Evolutionary conservation across 2,329 filamentous ascomycete species (phyloP).

Genomic region (Proliferodiscus dingleyae): DNA sequence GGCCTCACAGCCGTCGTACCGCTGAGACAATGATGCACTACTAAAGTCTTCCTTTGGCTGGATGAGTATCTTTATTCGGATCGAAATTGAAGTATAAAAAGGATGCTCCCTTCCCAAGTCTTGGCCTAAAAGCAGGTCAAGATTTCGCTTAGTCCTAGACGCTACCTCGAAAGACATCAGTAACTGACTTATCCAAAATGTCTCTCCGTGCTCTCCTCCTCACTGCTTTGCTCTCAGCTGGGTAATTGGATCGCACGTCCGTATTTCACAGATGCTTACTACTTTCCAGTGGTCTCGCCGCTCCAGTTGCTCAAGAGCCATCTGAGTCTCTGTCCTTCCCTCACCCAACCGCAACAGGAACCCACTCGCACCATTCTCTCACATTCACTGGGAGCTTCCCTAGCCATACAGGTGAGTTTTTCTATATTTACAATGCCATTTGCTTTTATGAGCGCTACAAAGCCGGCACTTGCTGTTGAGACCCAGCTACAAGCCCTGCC

Average conservation of each 20-base stretch:
- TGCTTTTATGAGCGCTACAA: too few relatives aligned
- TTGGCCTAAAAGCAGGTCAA: background rate
- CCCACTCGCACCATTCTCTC: background rate
- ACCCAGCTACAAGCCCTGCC: too few relatives aligned
- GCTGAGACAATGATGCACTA: background rate
- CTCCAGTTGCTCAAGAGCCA: constrained; percentile 1
- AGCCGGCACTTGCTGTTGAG: too few relatives aligned
- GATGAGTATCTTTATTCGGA: background rate
- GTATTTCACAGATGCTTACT: background rate
- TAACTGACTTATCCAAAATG: background rate
- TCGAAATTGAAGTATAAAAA: background rate
- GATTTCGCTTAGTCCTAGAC: background rate
- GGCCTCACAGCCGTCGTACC: background rate
- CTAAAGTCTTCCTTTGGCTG: background rate
- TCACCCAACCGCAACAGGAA: background rate
- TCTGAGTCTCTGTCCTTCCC: background rate
- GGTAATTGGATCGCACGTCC: background rate
- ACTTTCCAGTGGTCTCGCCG: background rate
- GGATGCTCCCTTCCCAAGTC: background rate
- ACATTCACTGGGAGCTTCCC: background rate
- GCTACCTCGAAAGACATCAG: background rate
- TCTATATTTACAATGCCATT: too few relatives aligned
- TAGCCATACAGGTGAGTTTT: too few relatives aligned
- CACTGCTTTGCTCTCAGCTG: background rate
- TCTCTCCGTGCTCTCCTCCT: constrained; percentile 1